A percentile compares a stretch with the other conserved stretches of the same genome.
Evolutionary conservation across 192 early-diverging fungal species (phyloP).

Genomic region (Backusella liffmaniae): DNA sequence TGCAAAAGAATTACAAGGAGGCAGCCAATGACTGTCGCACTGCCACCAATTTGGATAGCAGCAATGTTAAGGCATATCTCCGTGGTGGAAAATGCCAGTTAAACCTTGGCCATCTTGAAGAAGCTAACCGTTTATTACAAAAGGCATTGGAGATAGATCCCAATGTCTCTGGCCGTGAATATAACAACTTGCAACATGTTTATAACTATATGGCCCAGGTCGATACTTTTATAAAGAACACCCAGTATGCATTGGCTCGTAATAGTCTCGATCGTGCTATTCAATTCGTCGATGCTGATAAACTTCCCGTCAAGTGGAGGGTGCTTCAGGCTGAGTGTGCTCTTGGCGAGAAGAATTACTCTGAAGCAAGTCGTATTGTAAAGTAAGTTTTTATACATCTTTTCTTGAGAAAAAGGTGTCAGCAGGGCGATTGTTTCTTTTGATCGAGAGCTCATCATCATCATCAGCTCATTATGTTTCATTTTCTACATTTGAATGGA

Average conservation of each 20-base stretch:
- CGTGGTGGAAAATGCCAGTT: conserved; percentile 74
- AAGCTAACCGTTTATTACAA: conserved; percentile 49
- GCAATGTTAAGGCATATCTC: conserved; percentile 61
- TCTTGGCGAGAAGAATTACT: conserved; percentile 57
- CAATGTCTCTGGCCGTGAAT: conserved; percentile 38
- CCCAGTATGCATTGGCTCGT: conserved; percentile 44
- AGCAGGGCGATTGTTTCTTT: neutral
- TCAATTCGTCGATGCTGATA: conserved; percentile 31
- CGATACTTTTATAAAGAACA: conserved; percentile 42
- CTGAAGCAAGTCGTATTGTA: conserved; percentile 61
- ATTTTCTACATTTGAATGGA: neutral
- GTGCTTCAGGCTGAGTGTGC: conserved; percentile 65
- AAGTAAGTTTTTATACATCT: conserved; percentile 35
- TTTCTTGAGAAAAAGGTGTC: too few species aligned
- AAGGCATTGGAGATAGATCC: conserved; percentile 42
- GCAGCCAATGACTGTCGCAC: conserved; percentile 63
- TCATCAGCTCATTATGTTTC: neutral
- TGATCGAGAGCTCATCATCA: neutral
- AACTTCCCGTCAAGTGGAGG: conserved; percentile 59
- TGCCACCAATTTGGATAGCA: conserved; percentile 57
- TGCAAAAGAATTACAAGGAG: conserved; percentile 59
- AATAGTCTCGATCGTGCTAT: conserved; percentile 49
- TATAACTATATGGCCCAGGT: conserved; percentile 46
- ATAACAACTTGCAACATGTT: conserved; percentile 41
- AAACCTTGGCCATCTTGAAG: conserved; percentile 64